phyloP scores from a whole-genome alignment of 2,329 filamentous ascomycete species.

The Xylaria sp. region DNA sequence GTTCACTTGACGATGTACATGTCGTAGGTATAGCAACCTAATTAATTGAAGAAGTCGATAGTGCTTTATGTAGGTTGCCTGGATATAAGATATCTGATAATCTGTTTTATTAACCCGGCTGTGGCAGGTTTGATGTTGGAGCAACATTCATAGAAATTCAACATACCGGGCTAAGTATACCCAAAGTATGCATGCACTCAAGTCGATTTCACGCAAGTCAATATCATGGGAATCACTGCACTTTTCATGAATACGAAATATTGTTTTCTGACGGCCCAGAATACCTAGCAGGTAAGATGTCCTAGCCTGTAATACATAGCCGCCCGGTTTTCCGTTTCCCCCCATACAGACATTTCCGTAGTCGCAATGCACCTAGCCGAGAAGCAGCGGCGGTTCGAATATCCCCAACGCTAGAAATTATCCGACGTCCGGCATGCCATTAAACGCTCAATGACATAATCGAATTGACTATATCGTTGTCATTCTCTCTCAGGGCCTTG shows the following conservation, averaged over 20 bases:
- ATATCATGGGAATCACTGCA: too few relatives aligned
- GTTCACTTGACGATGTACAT: too few relatives aligned
- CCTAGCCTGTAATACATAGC: slow-evolving; percentile 32
- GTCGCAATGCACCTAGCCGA: slow-evolving; percentile 28
- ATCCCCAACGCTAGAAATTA: slow-evolving; percentile 5
- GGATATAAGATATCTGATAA: too few relatives aligned
- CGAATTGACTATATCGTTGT: slow-evolving; percentile 99
- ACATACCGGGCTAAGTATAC: too few relatives aligned
- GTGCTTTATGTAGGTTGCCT: too few relatives aligned
- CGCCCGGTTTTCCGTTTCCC: slow-evolving; percentile 26
- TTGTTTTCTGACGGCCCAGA: slow-evolving; percentile 17
- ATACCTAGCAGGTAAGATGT: slow-evolving; percentile 32
- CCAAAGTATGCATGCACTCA: not conserved
- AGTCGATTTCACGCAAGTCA: not conserved
- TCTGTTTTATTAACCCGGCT: too few relatives aligned
- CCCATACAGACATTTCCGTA: slow-evolving; percentile 25
- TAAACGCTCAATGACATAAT: slow-evolving; percentile 97
- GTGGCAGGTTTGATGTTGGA: too few relatives aligned
- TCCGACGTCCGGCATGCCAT: slow-evolving; percentile 16
- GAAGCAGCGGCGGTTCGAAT: slow-evolving; percentile 5
- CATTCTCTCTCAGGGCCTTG: slow-evolving; percentile 98
- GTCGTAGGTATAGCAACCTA: too few relatives aligned
- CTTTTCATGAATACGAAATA: slow-evolving; percentile 5
- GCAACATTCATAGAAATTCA: too few relatives aligned
- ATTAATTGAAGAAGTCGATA: too few relatives aligned